phyloP scores from a whole-genome alignment of 2,329 filamentous ascomycete genomes.

The Pestalotiopsis sp. region DNA sequence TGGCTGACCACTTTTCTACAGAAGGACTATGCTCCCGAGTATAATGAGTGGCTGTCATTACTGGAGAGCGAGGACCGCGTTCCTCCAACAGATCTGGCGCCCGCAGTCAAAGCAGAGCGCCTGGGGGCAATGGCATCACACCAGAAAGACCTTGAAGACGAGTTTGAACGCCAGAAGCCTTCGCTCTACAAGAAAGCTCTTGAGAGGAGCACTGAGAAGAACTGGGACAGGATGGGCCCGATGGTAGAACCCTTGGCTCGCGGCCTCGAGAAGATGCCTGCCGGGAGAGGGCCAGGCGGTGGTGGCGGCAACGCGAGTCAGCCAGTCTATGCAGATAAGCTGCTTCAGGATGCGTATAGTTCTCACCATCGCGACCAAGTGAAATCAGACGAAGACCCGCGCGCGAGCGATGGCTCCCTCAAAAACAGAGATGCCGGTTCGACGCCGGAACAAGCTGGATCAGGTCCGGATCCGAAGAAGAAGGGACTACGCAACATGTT shows the following conservation, averaged over 20 bases:
- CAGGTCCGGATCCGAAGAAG: constrained; percentile 8
- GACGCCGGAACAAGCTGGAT: constrained; percentile 13
- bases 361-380: constrained; percentile 27
- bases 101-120: constrained; percentile 42
- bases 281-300: constrained; percentile 19
- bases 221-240: constrained; percentile 48
- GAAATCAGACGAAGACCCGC: constrained; percentile 28
- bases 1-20: constrained; percentile 7
- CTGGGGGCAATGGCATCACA: constrained; percentile 43
- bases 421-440: constrained; percentile 16
- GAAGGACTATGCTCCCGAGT: constrained; percentile 39
- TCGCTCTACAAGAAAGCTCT: constrained; percentile 48
- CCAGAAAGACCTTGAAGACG: constrained; percentile 51
- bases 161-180: constrained; percentile 50
- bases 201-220: constrained; percentile 38
- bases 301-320: constrained; percentile 14
- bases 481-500: constrained; percentile 8
- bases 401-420: constrained; percentile 12
- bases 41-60: constrained; percentile 46
- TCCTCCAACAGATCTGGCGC: constrained; percentile 39
- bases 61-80: constrained; percentile 47
- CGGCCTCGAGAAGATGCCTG: constrained; percentile 47
- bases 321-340: constrained; percentile 18
- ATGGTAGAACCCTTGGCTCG: constrained; percentile 53
- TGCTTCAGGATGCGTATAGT: constrained; percentile 12